Conservation (phyloP, 2,329 filamentous ascomycete species). For the Camillea tinctor region DNA sequence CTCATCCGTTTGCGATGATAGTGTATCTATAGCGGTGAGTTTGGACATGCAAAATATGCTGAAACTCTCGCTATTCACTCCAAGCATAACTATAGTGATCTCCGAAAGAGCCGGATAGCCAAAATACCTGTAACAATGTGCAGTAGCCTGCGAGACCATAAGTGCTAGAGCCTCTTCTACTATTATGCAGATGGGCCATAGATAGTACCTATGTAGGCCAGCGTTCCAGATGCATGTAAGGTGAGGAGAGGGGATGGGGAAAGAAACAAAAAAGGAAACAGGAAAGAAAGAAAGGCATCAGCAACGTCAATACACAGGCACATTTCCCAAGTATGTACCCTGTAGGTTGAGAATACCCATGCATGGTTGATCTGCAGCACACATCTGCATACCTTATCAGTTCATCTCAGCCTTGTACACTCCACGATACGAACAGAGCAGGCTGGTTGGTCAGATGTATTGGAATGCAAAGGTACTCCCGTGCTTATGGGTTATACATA, state of each 20-base stretch:
- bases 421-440: background rate
- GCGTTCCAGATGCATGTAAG: background rate
- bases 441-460: conserved; percentile 4
- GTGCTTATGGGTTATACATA: conserved; percentile 6
- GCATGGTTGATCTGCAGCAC: conserved; percentile 16
- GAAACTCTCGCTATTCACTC: background rate
- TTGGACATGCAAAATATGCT: background rate
- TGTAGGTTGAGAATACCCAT: conserved; percentile 8
- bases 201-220: background rate
- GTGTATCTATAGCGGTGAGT: background rate
- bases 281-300: background rate
- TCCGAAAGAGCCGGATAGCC: background rate
- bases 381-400: conserved; percentile 17
- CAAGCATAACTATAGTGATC: background rate
- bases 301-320: background rate
- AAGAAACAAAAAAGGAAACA: background rate
- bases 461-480: conserved; percentile 3
- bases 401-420: conserved; percentile 1
- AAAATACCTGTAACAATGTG: background rate
- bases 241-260: background rate
- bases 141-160: background rate
- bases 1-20: background rate
- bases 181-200: too few species aligned
- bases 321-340: background rate
- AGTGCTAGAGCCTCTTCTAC: background rate